Evolutionary conservation across 2,329 filamentous ascomycete species (phyloP).

Genomic region (Alternaria angustiovoidea): DNA sequence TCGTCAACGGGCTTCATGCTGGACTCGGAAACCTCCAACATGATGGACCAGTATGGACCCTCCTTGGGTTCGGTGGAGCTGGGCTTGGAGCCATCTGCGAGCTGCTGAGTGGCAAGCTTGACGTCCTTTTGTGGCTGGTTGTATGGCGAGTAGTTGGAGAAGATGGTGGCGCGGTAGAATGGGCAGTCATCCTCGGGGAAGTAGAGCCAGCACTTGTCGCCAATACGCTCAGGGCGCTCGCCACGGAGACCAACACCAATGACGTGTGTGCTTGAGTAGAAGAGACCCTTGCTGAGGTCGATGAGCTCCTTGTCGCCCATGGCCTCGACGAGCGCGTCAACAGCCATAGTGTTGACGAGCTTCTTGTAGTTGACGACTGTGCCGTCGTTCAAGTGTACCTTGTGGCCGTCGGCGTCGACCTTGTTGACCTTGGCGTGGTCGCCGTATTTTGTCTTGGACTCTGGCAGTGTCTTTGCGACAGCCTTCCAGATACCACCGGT

Average conservation of each 20-base stretch:
- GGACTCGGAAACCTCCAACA: conserved; percentile 98
- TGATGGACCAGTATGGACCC: conserved; percentile 99
- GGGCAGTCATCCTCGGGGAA: conserved; percentile 99
- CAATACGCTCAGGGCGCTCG: conserved; percentile 89
- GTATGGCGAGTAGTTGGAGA: conserved; percentile 99
- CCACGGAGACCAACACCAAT: conserved; percentile 95
- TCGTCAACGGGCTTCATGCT: conserved; percentile 92
- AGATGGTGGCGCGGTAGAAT: conserved; percentile 99
- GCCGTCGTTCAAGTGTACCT: conserved; percentile 82
- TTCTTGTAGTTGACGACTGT: conserved; percentile 90
- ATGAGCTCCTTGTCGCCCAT: conserved; percentile 90
- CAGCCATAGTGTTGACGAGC: conserved; percentile 94
- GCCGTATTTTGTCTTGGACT: conserved; percentile 91
- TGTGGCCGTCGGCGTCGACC: conserved; percentile 86
- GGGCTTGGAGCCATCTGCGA: conserved; percentile 85
- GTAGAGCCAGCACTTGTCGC: conserved; percentile 99
- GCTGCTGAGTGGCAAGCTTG: conserved; percentile 86
- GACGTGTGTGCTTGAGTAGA: conserved; percentile 97
- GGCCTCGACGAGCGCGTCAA: conserved; percentile 84
- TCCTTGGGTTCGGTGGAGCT: conserved; percentile 75
- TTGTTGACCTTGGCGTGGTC: conserved; percentile 83
- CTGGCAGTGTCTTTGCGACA: conserved; percentile 89
- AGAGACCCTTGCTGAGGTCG: conserved; percentile 85
- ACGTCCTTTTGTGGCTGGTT: conserved; percentile 87
- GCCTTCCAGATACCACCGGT: conserved; percentile 99